A percentile compares a stretch with the other conserved stretches of the same genome.
Conservation (phyloP, 225 moss, liverwort and hornwort genomes). For the Polytrichum commune region DNA sequence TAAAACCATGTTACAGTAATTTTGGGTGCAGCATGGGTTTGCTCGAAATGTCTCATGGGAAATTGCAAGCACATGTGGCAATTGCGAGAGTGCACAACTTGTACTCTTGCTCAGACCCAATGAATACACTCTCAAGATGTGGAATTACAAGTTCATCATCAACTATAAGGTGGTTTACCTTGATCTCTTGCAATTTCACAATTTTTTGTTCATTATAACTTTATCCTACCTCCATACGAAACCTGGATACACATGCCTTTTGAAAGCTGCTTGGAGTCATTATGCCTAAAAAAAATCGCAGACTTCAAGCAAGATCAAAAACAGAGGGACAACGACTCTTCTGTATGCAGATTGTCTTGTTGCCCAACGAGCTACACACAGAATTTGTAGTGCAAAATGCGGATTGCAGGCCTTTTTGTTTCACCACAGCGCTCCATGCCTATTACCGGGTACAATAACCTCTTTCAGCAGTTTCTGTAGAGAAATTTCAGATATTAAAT, state of each 20-base stretch:
- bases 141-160: conserved; percentile 65
- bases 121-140: conserved; percentile 60
- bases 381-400: conserved; percentile 49
- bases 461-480: too few relatives aligned
- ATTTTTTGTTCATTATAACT: not conserved
- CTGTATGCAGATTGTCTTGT: conserved; percentile 45
- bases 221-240: not conserved
- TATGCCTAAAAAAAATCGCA: too few relatives aligned
- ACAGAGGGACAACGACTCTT: too few relatives aligned
- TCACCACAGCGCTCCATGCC: conserved; percentile 69
- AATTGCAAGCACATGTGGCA: conserved; percentile 43
- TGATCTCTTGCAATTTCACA: not conserved
- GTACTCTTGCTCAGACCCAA: conserved; percentile 56
- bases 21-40: conserved; percentile 71
- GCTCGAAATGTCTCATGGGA: conserved; percentile 74
- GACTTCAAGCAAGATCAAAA: too few relatives aligned
- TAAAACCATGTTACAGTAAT: too few relatives aligned
- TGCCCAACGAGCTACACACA: conserved; percentile 44
- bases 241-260: not conserved
- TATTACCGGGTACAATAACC: conserved; percentile 48
- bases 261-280: too few relatives aligned
- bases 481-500: too few relatives aligned
- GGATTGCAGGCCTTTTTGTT: conserved; percentile 55
- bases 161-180: conserved; percentile 44
- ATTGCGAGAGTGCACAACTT: conserved; percentile 45